A percentile compares a stretch with the other conserved stretches of the same genome.
Conservation (phyloP, 1,284 basidiomycete species). For the Abortiporus biennis region DNA sequence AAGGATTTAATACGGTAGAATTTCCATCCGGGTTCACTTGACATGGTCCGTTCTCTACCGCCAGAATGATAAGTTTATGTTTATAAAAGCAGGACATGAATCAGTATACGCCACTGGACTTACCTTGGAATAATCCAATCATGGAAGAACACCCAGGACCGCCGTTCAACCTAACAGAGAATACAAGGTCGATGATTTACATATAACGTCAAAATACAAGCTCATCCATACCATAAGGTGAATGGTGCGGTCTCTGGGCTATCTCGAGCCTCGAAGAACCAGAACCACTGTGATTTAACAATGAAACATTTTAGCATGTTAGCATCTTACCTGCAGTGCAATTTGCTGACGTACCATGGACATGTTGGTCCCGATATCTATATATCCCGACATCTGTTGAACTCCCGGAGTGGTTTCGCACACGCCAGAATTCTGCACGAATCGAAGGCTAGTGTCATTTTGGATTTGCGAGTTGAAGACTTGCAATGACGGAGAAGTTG, state of each 20-base stretch:
- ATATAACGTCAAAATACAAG: background rate
- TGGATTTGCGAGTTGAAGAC: constrained; percentile 15
- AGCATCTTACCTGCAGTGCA: background rate
- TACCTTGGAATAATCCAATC: constrained; percentile 62
- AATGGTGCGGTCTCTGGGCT: constrained; percentile 57
- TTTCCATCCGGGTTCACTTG: constrained; percentile 45
- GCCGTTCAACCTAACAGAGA: constrained; percentile 41
- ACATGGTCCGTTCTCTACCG: constrained; percentile 55
- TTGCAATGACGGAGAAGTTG: background rate
- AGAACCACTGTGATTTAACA: constrained; percentile 46
- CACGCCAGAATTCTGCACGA: constrained; percentile 58
- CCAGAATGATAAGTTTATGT: constrained; percentile 14
- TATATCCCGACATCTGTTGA: constrained; percentile 61
- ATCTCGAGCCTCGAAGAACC: constrained; percentile 64
- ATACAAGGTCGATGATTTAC: constrained; percentile 8
- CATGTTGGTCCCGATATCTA: constrained; percentile 55
- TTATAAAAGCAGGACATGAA: constrained; percentile 2
- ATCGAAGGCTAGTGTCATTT: constrained; percentile 35
- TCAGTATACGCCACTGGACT: constrained; percentile 4
- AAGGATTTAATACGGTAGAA: constrained; percentile 49
- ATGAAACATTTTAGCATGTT: background rate
- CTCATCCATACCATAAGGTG: constrained; percentile 46
- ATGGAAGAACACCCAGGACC: constrained; percentile 60
- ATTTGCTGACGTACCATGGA: constrained; percentile 41
- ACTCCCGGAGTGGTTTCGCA: constrained; percentile 71